Evolutionary conservation across 176 grass and related monocot genomes (phyloP).

Genomic region (Bolboschoenus planiculmis): DNA sequence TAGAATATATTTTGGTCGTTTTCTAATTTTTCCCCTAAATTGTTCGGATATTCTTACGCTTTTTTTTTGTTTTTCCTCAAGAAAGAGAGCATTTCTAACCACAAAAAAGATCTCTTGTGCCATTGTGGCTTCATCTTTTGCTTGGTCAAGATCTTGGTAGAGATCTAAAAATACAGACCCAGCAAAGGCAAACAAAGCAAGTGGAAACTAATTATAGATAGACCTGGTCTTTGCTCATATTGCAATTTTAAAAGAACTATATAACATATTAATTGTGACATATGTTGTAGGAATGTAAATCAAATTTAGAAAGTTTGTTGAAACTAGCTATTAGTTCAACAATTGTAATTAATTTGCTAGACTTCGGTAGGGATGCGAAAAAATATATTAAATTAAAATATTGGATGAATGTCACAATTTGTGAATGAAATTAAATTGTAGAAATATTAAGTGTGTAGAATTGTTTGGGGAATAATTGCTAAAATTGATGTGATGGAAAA

Average conservation of each 20-base stretch:
- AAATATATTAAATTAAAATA: too few relatives aligned
- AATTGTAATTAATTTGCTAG: too few relatives aligned
- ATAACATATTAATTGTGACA: too few relatives aligned
- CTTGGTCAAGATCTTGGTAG: not conserved
- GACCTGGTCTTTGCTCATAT: not conserved
- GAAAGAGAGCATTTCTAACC: not conserved
- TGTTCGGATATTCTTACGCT: not conserved
- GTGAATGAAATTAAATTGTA: not conserved
- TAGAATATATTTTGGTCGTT: not conserved
- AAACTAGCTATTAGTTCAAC: too few relatives aligned
- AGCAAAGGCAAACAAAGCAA: too few relatives aligned
- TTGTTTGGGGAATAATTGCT: not conserved
- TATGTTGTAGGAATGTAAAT: too few relatives aligned
- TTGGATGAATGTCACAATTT: not conserved
- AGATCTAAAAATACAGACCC: not conserved
- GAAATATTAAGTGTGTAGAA: not conserved
- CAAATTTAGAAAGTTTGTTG: too few relatives aligned
- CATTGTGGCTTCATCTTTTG: not conserved
- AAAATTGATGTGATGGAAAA: not conserved
- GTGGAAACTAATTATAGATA: not conserved
- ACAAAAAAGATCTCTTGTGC: slow-evolving; percentile 1
- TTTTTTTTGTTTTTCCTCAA: not conserved
- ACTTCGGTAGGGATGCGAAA: too few relatives aligned
- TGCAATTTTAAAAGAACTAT: too few relatives aligned
- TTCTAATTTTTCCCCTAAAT: not conserved